phyloP scores from a whole-genome alignment of 2,329 filamentous ascomycete genomes.

The Colletotrichum higginsianum region DNA sequence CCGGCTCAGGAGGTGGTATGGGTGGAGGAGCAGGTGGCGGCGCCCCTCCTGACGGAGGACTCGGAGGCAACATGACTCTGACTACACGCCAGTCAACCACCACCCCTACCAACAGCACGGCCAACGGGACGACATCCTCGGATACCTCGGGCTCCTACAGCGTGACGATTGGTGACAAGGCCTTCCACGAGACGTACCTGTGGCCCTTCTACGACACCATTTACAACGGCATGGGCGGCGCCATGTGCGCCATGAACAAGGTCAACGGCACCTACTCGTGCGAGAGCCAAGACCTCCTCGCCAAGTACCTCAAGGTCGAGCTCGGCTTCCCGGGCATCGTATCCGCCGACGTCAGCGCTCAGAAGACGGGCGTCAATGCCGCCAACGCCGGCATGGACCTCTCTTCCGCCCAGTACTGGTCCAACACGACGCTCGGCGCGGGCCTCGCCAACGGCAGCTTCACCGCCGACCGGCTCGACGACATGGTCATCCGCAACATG shows the following conservation, averaged over 20 bases:
- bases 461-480: constrained; percentile 66
- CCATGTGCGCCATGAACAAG: constrained; percentile 48
- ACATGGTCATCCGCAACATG: constrained; percentile 74
- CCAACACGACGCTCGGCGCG: constrained; percentile 70
- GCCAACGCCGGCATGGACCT: constrained; percentile 49
- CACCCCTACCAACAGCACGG: constrained; percentile 66
- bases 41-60: too few species aligned
- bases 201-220: constrained; percentile 46
- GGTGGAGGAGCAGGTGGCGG: constrained; percentile 47
- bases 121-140: constrained; percentile 64
- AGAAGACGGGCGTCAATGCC: constrained; percentile 45
- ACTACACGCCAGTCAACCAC: constrained; percentile 76
- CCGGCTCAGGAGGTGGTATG: constrained; percentile 55
- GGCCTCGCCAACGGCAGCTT: constrained; percentile 74
- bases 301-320: constrained; percentile 47
- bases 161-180: constrained; percentile 50
- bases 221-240: constrained; percentile 42
- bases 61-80: not conserved
- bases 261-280: constrained; percentile 46
- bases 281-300: constrained; percentile 46
- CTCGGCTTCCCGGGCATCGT: constrained; percentile 47
- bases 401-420: constrained; percentile 61
- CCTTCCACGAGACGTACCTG: constrained; percentile 47
- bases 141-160: constrained; percentile 53
- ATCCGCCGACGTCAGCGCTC: constrained; percentile 44